phyloP scores from a whole-genome alignment of 257 asterid genomes.

The Striga asiatica region DNA sequence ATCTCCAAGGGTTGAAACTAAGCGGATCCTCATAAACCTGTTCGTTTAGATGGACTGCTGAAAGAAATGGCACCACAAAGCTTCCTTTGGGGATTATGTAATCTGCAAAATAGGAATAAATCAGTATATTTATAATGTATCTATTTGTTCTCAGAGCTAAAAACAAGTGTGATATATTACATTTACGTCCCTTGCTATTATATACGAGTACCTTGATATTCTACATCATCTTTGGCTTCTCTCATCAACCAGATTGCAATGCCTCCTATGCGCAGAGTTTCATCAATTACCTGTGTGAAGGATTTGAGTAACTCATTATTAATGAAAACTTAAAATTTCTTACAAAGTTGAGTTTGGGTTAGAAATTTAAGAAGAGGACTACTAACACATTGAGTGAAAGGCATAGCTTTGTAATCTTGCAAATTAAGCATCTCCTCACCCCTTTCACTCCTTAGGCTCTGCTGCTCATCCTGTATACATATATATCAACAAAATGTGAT shows the following conservation, averaged over 20 bases:
- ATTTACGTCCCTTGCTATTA: too few relatives aligned
- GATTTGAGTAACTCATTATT: not conserved
- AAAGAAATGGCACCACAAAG: slow-evolving; percentile 85
- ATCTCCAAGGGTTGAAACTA: slow-evolving; percentile 84
- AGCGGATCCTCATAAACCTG: slow-evolving; percentile 46
- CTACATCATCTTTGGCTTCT: slow-evolving; percentile 66
- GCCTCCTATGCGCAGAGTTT: slow-evolving; percentile 78
- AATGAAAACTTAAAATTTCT: not conserved
- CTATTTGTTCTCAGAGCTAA: too few relatives aligned
- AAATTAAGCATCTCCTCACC: slow-evolving; percentile 40
- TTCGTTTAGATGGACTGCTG: slow-evolving; percentile 73
- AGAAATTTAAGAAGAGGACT: slow-evolving; percentile 17
- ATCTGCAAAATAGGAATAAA: slow-evolving; percentile 26
- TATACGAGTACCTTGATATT: slow-evolving; percentile 43
- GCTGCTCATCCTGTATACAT: slow-evolving; percentile 59
- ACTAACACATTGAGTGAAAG: slow-evolving; percentile 82
- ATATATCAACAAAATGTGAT: not conserved
- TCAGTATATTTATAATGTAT: not conserved
- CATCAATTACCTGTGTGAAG: slow-evolving; percentile 60
- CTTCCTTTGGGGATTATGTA: slow-evolving; percentile 72
- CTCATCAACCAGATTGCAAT: slow-evolving; percentile 94
- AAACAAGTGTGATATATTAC: too few relatives aligned
- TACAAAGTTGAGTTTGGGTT: not conserved
- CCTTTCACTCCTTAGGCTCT: slow-evolving; percentile 31
- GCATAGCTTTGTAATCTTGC: slow-evolving; percentile 79